Conservation (phyloP, 208 protist genomes). For the Trypanosoma vivax region DNA sequence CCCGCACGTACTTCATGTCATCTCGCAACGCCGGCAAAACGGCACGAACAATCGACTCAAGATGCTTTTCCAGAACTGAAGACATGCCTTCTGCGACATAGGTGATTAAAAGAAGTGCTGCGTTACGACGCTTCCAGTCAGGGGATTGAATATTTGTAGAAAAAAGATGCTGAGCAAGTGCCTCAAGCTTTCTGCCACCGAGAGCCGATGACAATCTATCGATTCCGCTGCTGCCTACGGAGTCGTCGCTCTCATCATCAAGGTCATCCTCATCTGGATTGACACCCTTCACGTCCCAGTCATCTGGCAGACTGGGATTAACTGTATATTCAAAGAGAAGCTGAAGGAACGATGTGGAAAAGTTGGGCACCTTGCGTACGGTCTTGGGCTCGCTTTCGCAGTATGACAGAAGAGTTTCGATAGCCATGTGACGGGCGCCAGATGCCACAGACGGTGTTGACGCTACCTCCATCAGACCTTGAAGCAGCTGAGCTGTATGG, state of each 20-base stretch:
- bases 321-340: slow-evolving; percentile 83
- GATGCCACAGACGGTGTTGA: slow-evolving; percentile 37
- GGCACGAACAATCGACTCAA: slow-evolving; percentile 39
- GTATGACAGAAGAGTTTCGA: slow-evolving; percentile 74
- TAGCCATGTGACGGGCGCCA: slow-evolving; percentile 65
- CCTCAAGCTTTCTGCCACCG: slow-evolving; percentile 71
- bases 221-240: slow-evolving; percentile 58
- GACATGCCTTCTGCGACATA: slow-evolving; percentile 68
- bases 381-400: slow-evolving; percentile 77
- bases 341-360: slow-evolving; percentile 70
- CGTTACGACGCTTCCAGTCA: slow-evolving; percentile 72
- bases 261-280: slow-evolving; percentile 59
- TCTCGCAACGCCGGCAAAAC: slow-evolving; percentile 49
- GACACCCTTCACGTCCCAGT: slow-evolving; percentile 61
- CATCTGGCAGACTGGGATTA: slow-evolving; percentile 41
- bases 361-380: slow-evolving; percentile 72
- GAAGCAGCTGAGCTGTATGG: slow-evolving; percentile 40
- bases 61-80: slow-evolving; percentile 48
- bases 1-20: slow-evolving; percentile 75
- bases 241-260: slow-evolving; percentile 52
- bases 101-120: slow-evolving; percentile 65
- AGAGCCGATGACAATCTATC: slow-evolving; percentile 72
- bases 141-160: slow-evolving; percentile 51
- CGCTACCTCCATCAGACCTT: slow-evolving; percentile 70
- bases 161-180: slow-evolving; percentile 60